Percentiles rank a stretch among this genome's conserved stretches.
Conservation (phyloP, 805 yeast genomes). For the Teunomyces kruisii region DNA sequence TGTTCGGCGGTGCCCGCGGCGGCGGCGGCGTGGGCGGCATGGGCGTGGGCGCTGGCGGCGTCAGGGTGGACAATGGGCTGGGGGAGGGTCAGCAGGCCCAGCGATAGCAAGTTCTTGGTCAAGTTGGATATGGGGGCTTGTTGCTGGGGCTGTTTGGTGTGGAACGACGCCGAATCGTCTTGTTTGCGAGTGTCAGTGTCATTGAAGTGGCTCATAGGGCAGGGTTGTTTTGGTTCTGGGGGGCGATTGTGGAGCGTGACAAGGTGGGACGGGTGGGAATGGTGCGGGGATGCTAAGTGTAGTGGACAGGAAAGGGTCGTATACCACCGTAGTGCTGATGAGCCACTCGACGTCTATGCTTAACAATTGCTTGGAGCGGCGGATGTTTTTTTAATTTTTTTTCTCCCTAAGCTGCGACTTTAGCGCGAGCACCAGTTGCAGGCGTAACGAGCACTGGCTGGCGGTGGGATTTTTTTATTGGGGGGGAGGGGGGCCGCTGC, state of each 20-base stretch:
- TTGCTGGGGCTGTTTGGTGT: slow-evolving; percentile 4
- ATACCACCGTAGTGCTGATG: no score
- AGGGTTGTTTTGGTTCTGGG: background rate
- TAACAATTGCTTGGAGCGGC: background rate
- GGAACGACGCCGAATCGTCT: background rate
- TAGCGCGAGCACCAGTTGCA: no score
- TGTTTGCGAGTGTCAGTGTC: background rate
- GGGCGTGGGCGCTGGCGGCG: background rate
- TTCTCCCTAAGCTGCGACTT: slow-evolving; percentile 1
- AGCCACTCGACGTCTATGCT: background rate
- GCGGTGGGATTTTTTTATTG: no score
- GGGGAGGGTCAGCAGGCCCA: background rate
- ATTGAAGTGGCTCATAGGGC: slow-evolving; percentile 4
- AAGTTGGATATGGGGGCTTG: slow-evolving; percentile 26
- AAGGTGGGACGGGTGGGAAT: background rate
- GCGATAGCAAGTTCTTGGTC: slow-evolving; percentile 28
- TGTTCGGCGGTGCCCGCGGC: background rate
- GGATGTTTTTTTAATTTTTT: background rate
- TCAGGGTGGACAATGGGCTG: slow-evolving; percentile 4
- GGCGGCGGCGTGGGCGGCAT: no score
- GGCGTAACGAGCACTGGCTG: no score
- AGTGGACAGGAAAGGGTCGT: background rate
- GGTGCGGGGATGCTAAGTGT: background rate
- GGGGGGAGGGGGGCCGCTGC: no score
- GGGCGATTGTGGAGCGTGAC: no score